Evolutionary conservation across 306 rosid species (phyloP).

Genomic region (Malus sieversii): DNA sequence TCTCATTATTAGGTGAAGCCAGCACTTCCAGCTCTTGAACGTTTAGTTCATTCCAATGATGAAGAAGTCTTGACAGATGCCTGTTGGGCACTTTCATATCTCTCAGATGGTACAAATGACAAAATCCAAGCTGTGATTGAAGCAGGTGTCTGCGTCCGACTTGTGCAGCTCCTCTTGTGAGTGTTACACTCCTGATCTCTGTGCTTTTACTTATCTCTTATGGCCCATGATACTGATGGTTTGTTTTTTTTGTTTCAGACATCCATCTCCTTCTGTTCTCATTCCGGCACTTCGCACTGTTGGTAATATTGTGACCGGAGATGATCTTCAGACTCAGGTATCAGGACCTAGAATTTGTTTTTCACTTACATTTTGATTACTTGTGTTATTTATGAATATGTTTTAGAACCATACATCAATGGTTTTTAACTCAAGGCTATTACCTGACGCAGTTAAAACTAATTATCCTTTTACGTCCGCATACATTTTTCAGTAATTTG

Average conservation of each 20-base stretch:
- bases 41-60: slow-evolving; percentile 78
- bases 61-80: slow-evolving; percentile 92
- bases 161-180: slow-evolving; percentile 82
- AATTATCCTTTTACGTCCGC: neutral
- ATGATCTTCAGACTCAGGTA: slow-evolving; percentile 86
- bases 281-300: slow-evolving; percentile 93
- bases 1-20: slow-evolving; percentile 60
- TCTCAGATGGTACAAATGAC: slow-evolving; percentile 90
- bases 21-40: slow-evolving; percentile 88
- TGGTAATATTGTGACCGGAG: slow-evolving; percentile 93
- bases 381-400: neutral
- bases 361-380: neutral
- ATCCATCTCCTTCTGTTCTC: slow-evolving; percentile 80
- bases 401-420: neutral
- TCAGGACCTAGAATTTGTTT: neutral
- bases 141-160: slow-evolving; percentile 68
- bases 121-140: slow-evolving; percentile 92
- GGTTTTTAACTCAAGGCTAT: neutral
- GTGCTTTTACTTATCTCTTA: neutral
- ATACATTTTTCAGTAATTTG: neutral
- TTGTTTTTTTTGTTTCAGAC: slow-evolving; percentile 32
- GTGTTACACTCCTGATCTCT: slow-evolving; percentile 11
- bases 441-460: neutral
- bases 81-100: slow-evolving; percentile 88
- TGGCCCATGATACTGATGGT: neutral